A percentile compares a stretch with the other conserved stretches of the same genome.
Evolutionary conservation across 2,329 filamentous ascomycete species (phyloP).

Genomic region (Penicillium nordicum): DNA sequence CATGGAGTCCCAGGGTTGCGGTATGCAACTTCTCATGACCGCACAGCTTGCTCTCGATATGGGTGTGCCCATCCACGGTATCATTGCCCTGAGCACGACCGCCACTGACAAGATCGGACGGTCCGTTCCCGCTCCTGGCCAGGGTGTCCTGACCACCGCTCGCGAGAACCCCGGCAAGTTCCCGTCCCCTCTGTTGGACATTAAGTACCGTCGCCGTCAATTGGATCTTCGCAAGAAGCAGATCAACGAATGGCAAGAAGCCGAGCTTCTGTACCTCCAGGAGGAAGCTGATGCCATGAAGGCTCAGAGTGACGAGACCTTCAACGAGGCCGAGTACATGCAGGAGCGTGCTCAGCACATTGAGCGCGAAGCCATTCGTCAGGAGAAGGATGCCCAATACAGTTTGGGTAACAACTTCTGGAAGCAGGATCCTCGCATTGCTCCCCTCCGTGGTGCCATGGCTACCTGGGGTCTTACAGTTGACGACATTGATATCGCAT

Average conservation of each 20-base stretch:
- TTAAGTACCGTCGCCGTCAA: constrained; percentile 94
- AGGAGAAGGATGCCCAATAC: constrained; percentile 88
- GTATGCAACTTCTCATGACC: constrained; percentile 98
- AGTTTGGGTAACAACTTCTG: constrained; percentile 98
- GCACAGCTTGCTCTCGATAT: constrained; percentile 94
- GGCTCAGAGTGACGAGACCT: constrained; percentile 64
- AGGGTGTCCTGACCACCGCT: constrained; percentile 93
- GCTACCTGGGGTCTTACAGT: constrained; percentile 98
- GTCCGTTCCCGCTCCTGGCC: constrained; percentile 91
- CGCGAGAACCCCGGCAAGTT: constrained; percentile 88
- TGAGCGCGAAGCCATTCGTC: constrained; percentile 78
- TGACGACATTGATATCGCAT: constrained; percentile 89
- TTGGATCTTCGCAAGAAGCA: constrained; percentile 90
- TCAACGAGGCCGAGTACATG: constrained; percentile 80
- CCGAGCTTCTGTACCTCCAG: constrained; percentile 86
- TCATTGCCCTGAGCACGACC: constrained; percentile 88
- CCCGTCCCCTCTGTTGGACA: constrained; percentile 91
- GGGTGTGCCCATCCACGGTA: constrained; percentile 96
- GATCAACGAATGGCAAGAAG: constrained; percentile 95
- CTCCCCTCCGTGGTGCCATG: constrained; percentile 89
- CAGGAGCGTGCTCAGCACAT: constrained; percentile 83
- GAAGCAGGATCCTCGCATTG: constrained; percentile 91
- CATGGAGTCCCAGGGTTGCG: constrained; percentile 98
- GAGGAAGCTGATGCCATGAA: constrained; percentile 93
- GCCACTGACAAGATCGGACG: constrained; percentile 99